phyloP scores from a whole-genome alignment of 129 eudicot species.

The Logfia minima region DNA sequence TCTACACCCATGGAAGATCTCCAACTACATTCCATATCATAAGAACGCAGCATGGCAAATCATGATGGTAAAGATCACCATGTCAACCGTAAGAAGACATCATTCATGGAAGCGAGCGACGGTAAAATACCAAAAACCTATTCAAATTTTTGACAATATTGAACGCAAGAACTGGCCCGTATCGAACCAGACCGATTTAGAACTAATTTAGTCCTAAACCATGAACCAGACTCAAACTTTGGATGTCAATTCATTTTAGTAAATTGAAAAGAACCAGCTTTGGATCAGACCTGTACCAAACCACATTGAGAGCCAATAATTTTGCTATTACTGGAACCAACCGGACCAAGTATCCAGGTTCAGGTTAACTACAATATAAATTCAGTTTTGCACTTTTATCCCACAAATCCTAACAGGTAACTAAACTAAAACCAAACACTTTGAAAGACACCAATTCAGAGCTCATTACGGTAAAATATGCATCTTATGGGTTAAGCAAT shows the following conservation, averaged over 20 bases:
- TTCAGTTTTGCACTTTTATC: no score
- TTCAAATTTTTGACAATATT: no score
- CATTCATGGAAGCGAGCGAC: background rate
- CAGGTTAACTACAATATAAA: no score
- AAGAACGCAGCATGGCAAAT: background rate
- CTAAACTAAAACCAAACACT: no score
- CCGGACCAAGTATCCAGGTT: background rate
- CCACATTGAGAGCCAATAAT: background rate
- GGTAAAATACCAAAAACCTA: background rate
- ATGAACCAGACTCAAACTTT: background rate
- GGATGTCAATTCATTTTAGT: background rate
- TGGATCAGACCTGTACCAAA: background rate
- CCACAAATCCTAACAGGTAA: no score
- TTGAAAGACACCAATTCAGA: no score
- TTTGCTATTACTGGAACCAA: background rate
- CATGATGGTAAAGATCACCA: background rate
- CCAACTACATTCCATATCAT: constrained; percentile 36
- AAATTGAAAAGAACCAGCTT: no score
- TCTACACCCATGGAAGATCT: background rate
- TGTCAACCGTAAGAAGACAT: background rate
- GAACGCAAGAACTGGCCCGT: background rate
- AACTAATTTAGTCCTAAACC: background rate
- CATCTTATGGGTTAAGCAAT: background rate
- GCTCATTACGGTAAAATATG: no score
- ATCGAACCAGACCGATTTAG: background rate